phyloP scores from a whole-genome alignment of 495 filamentous ascomycete species.

The Parathielavia appendiculata region DNA sequence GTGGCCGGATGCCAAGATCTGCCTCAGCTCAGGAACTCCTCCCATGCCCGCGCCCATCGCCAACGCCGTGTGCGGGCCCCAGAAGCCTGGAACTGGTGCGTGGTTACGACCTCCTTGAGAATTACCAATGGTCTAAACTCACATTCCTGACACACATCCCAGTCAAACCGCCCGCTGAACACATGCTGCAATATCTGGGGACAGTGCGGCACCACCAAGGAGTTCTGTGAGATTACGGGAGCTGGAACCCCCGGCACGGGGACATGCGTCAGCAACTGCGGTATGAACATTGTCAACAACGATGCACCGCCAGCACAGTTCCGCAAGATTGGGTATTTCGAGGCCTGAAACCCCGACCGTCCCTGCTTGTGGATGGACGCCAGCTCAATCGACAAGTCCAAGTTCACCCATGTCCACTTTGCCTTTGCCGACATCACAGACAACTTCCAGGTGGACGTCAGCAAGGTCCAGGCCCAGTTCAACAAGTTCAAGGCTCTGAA shows the following conservation, averaged over 20 bases:
- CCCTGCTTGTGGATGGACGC: slow-evolving; percentile 26
- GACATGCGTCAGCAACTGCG: slow-evolving; percentile 49
- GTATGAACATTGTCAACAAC: slow-evolving; percentile 32
- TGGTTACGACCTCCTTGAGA: no score
- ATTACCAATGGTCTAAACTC: no score
- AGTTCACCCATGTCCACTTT: slow-evolving; percentile 31
- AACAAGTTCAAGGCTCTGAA: slow-evolving; percentile 19
- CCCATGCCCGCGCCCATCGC: slow-evolving; percentile 40
- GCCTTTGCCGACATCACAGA: slow-evolving; percentile 25
- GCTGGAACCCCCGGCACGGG: slow-evolving; percentile 37
- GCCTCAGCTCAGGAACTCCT: slow-evolving; percentile 44
- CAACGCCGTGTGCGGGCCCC: slow-evolving; percentile 45
- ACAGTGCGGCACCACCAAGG: slow-evolving; percentile 44
- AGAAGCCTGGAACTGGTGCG: slow-evolving; percentile 28
- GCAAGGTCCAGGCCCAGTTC: slow-evolving; percentile 16
- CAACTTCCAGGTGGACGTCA: slow-evolving; percentile 15
- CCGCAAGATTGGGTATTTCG: slow-evolving; percentile 29
- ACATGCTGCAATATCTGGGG: slow-evolving; percentile 41
- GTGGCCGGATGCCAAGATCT: slow-evolving; percentile 32
- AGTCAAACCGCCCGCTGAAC: slow-evolving; percentile 37
- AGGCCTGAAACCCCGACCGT: slow-evolving; percentile 26
- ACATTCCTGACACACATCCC: no score
- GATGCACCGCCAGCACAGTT: slow-evolving; percentile 3
- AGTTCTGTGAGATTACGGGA: slow-evolving; percentile 41
- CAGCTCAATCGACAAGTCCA: slow-evolving; percentile 22